These are phyloP conservation scores for Candida frijolesensis DNA, from an alignment of 1,139 yeast genomes.

Conservation along the genomic window DNA sequence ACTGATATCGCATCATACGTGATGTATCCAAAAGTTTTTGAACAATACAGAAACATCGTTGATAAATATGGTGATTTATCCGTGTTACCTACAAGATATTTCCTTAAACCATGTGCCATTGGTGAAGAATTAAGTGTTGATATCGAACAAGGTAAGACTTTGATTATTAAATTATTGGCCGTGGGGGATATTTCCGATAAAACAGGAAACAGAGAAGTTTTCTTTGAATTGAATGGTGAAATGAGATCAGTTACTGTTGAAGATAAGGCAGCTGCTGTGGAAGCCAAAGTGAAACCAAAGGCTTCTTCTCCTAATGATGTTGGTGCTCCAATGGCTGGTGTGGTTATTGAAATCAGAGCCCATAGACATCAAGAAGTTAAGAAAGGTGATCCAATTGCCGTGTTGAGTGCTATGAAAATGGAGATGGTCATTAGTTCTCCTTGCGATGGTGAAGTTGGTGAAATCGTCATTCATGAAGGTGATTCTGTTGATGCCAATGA, in stretches of 20 bases:
- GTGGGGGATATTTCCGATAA: slow-evolving; percentile 83
- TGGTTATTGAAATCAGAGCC: slow-evolving; percentile 90
- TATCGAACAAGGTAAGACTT: slow-evolving; percentile 92
- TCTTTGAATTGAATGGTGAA: slow-evolving; percentile 97
- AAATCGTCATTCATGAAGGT: slow-evolving; percentile 79
- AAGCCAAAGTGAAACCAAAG: slow-evolving; percentile 84
- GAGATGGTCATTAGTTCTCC: slow-evolving; percentile 98
- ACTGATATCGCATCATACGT: slow-evolving; percentile 91
- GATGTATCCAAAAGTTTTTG: slow-evolving; percentile 98
- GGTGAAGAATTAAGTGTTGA: slow-evolving; percentile 89
- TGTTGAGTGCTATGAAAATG: slow-evolving; percentile 98
- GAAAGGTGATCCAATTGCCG: slow-evolving; percentile 96
- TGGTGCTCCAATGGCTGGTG: slow-evolving; percentile 99
- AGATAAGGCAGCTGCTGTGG: slow-evolving; percentile 84
- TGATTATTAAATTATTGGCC: slow-evolving; percentile 89
- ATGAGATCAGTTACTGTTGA: slow-evolving; percentile 92
- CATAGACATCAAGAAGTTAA: slow-evolving; percentile 85
- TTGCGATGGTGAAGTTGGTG: slow-evolving; percentile 78
- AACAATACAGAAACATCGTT: slow-evolving; percentile 71
- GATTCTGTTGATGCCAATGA: slow-evolving; percentile 96
- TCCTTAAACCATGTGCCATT: slow-evolving; percentile 82
- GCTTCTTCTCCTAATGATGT: slow-evolving; percentile 92
- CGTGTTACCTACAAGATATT: slow-evolving; percentile 88
- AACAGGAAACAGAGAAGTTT: slow-evolving; percentile 93
- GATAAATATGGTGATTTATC: slow-evolving; percentile 91